These are phyloP conservation scores for Aspergillus viridinutans DNA, from an alignment of 2,329 filamentous ascomycete species.

Conservation along the genomic window DNA sequence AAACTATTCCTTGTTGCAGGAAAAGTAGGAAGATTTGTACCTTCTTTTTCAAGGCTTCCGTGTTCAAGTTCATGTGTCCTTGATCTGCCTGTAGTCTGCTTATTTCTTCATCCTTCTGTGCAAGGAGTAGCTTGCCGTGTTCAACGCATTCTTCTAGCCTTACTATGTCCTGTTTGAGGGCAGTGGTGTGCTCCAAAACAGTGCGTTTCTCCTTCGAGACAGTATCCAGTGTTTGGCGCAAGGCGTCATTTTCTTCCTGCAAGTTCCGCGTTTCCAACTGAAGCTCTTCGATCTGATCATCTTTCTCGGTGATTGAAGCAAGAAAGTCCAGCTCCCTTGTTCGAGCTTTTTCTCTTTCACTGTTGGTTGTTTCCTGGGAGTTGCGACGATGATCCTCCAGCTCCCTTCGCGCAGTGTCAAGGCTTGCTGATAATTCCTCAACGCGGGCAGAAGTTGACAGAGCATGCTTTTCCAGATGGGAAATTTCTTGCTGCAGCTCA, in stretches of 20 bases:
- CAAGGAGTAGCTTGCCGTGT: constrained; percentile 12
- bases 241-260: constrained; percentile 17
- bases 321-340: constrained; percentile 42
- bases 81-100: constrained; percentile 19
- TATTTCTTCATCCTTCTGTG: constrained; percentile 25
- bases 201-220: constrained; percentile 22
- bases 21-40: constrained; percentile 16
- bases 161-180: constrained; percentile 24
- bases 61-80: constrained; percentile 12
- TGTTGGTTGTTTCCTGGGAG: constrained; percentile 26
- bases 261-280: constrained; percentile 31
- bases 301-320: constrained; percentile 40
- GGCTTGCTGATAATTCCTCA: constrained; percentile 31
- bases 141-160: constrained; percentile 20
- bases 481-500: constrained; percentile 39
- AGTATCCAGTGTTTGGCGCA: constrained; percentile 18
- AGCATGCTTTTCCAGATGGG: constrained; percentile 34
- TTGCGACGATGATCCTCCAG: constrained; percentile 33
- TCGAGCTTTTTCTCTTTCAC: constrained; percentile 27
- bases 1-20: neutral
- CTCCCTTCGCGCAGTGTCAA: constrained; percentile 31
- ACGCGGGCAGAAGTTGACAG: constrained; percentile 36
- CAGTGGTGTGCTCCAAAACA: constrained; percentile 14
- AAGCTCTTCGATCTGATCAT: constrained; percentile 43
- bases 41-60: constrained; percentile 17